Evolutionary conservation across 179 eudicot genomes (phyloP).

Genomic region (Vitellaria paradoxa): DNA sequence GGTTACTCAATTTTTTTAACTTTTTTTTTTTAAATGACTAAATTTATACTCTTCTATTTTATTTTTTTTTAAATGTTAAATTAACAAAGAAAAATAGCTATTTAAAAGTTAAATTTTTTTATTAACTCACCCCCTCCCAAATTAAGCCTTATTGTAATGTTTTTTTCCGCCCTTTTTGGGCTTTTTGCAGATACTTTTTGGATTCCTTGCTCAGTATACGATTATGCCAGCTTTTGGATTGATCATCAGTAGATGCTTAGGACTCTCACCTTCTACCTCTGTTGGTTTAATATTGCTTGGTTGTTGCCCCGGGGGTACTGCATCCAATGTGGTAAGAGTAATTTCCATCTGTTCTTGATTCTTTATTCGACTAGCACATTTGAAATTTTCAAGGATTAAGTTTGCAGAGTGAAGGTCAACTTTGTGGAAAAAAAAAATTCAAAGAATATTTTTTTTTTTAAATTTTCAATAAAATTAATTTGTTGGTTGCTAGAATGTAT

Average conservation of each 20-base stretch:
- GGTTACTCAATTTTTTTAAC: too few species aligned
- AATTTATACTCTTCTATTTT: too few species aligned
- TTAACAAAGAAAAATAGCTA: too few species aligned
- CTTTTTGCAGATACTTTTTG: conserved; percentile 52
- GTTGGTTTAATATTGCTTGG: conserved; percentile 68
- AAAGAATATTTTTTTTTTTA: background rate
- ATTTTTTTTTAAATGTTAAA: too few species aligned
- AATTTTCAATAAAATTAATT: background rate
- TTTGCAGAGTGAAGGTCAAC: background rate
- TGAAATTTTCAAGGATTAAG: too few species aligned
- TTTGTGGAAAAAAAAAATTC: background rate
- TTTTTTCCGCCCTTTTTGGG: too few species aligned
- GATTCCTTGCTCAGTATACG: conserved; percentile 65
- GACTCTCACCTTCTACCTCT: conserved; percentile 56
- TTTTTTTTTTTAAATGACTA: too few species aligned
- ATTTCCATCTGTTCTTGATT: conserved; percentile 1
- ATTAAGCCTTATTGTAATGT: too few species aligned
- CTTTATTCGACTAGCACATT: background rate
- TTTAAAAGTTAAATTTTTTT: too few species aligned
- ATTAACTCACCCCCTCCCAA: too few species aligned
- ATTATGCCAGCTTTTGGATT: conserved; percentile 62
- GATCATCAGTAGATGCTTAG: conserved; percentile 49
- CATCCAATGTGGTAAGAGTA: conserved; percentile 73
- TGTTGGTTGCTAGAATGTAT: too few species aligned
- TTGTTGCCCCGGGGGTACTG: conserved; percentile 85